Percentiles rank a stretch among this genome's conserved stretches.
These are phyloP conservation scores for Pleoardoris graminearum DNA, from an alignment of 2,329 filamentous ascomycete genomes.

Conservation along the genomic window DNA sequence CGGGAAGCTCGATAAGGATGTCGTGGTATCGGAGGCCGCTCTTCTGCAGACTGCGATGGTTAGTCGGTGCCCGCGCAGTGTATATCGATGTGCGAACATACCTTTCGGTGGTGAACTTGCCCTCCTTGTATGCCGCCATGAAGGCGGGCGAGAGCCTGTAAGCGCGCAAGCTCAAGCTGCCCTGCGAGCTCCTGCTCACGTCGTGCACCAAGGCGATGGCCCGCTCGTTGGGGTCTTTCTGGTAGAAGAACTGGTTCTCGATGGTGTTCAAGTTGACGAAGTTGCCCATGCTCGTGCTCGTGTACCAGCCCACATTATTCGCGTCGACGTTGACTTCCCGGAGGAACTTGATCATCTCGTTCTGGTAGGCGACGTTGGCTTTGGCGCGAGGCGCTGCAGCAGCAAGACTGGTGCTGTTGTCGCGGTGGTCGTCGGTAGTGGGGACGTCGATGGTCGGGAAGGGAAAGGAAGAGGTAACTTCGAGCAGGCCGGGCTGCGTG, in stretches of 20 bases:
- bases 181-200: constrained; percentile 91
- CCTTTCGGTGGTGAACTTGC: constrained; percentile 96
- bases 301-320: constrained; percentile 98
- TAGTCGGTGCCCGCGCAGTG: constrained; percentile 6
- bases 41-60: constrained; percentile 76
- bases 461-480: constrained; percentile 93
- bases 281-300: constrained; percentile 97
- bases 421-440: constrained; percentile 50
- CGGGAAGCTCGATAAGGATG: constrained; percentile 86
- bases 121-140: constrained; percentile 91
- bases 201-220: constrained; percentile 92
- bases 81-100: constrained; percentile 62
- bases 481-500: constrained; percentile 69
- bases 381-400: constrained; percentile 91
- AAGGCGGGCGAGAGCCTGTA: constrained; percentile 88
- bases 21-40: constrained; percentile 92
- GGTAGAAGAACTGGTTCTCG: constrained; percentile 97
- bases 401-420: constrained; percentile 62
- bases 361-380: constrained; percentile 84
- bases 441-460: constrained; percentile 82
- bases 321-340: constrained; percentile 98
- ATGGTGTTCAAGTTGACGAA: constrained; percentile 94
- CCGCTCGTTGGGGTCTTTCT: constrained; percentile 85
- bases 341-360: constrained; percentile 95
- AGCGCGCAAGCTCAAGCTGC: constrained; percentile 83